These are phyloP conservation scores for Kazachstania psychrophila DNA, from an alignment of 805 yeast species.

Conservation along the genomic window DNA sequence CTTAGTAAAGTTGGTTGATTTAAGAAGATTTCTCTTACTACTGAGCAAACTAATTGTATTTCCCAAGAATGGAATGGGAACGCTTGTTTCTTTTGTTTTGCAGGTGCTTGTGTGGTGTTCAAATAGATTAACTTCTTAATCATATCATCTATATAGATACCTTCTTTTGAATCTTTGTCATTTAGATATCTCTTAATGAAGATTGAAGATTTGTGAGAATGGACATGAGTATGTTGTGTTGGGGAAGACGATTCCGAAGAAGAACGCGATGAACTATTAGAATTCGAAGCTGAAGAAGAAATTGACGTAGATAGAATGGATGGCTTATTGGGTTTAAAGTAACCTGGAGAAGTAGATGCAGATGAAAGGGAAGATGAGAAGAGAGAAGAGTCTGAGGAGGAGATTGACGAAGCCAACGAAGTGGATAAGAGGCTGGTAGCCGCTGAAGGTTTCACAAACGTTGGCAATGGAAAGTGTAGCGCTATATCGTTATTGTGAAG, in stretches of 20 bases:
- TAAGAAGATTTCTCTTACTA: conserved; percentile 50
- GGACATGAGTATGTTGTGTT: conserved; percentile 11
- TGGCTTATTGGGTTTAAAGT: neutral
- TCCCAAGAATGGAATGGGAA: conserved; percentile 46
- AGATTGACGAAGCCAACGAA: conserved; percentile 3
- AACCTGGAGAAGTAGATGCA: conserved; percentile 4
- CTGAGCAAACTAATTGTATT: conserved; percentile 47
- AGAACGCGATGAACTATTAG: neutral
- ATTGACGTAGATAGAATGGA: conserved; percentile 4
- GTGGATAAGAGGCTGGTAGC: neutral
- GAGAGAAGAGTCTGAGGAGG: conserved; percentile 3
- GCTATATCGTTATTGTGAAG: neutral
- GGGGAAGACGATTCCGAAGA: neutral
- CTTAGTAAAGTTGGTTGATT: conserved; percentile 57
- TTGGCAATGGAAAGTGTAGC: neutral
- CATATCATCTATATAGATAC: conserved; percentile 49
- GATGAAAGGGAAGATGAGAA: conserved; percentile 3
- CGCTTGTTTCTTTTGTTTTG: conserved; percentile 18
- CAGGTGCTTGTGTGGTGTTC: conserved; percentile 12
- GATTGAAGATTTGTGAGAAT: conserved; percentile 10
- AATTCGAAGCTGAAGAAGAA: conserved; percentile 2
- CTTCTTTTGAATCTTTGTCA: conserved; percentile 21
- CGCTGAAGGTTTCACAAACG: conserved; percentile 1
- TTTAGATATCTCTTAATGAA: conserved; percentile 25
- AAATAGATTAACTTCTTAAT: conserved; percentile 50